Conservation (phyloP, 495 filamentous ascomycete genomes). For the Aspergillus asperescens region DNA sequence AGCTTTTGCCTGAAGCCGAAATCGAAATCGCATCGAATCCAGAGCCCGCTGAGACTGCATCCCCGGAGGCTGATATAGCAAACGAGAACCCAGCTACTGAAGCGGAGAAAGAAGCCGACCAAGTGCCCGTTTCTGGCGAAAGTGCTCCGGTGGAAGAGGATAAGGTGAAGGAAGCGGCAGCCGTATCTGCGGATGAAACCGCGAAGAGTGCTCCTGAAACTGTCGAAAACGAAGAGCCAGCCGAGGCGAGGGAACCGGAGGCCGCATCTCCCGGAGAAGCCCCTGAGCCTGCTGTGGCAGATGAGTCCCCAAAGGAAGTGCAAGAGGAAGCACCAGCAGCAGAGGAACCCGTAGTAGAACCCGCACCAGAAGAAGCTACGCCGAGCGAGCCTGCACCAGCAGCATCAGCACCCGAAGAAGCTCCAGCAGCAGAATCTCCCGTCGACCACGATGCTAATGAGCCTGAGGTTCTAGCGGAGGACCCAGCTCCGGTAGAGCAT, state of each 20-base stretch:
- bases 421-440: not conserved
- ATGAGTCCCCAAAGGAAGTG: constrained; percentile 10
- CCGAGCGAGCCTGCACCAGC: not conserved
- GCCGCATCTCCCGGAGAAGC: constrained; percentile 4
- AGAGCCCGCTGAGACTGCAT: not conserved
- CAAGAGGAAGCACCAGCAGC: not conserved
- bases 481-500: constrained; percentile 7
- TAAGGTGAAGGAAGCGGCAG: not conserved
- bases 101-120: constrained; percentile 6
- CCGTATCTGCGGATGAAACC: constrained; percentile 1
- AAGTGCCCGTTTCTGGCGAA: not conserved
- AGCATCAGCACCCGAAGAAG: not conserved
- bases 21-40: constrained; percentile 11
- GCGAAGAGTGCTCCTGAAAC: not conserved
- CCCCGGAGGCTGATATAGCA: constrained; percentile 1
- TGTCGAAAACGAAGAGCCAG: constrained; percentile 5
- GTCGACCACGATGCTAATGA: not conserved
- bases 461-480: constrained; percentile 5
- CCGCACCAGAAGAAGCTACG: constrained; percentile 10
- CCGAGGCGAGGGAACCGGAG: not conserved
- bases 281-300: constrained; percentile 6
- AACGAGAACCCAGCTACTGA: not conserved
- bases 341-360: constrained; percentile 8
- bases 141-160: not conserved
- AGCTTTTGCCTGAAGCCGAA: constrained; percentile 4